Percentiles rank a stretch among this genome's conserved stretches.
Evolutionary conservation across 148 eudicot species (phyloP).

Genomic region (Hydrangea macrophylla): DNA sequence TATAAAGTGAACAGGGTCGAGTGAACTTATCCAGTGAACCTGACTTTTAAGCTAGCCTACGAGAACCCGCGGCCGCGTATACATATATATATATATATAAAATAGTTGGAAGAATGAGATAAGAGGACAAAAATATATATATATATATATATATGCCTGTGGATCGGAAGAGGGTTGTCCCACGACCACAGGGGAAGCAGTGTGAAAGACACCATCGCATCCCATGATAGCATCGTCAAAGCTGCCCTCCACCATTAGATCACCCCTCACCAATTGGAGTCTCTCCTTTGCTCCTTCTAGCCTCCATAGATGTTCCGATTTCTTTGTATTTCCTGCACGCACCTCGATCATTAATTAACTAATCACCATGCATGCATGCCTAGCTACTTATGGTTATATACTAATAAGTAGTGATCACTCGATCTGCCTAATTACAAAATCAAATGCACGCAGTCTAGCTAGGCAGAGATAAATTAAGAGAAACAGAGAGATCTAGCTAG

Average conservation of each 20-base stretch:
- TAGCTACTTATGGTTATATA: neutral
- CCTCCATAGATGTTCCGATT: conserved; percentile 68
- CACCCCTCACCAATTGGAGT: conserved; percentile 58
- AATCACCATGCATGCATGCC: neutral
- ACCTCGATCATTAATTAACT: no score
- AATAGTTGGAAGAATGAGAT: no score
- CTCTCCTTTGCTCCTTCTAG: conserved; percentile 92
- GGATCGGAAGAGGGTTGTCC: conserved; percentile 43
- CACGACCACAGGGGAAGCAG: conserved; percentile 89
- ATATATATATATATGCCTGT: conserved; percentile 44
- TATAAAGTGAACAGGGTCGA: no score
- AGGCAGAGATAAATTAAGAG: no score
- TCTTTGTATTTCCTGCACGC: conserved; percentile 62
- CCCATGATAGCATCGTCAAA: conserved; percentile 76
- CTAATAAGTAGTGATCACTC: neutral
- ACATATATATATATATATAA: neutral
- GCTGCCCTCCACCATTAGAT: conserved; percentile 78
- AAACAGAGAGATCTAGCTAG: no score
- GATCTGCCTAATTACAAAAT: no score
- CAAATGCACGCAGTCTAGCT: no score
- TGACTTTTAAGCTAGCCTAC: no score
- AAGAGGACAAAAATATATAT: no score
- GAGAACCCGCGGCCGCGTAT: no score
- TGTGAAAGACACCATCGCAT: conserved; percentile 87
- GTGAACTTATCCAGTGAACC: no score